Conservation (phyloP, 306 rosid genomes). For the Purshia tridentata region DNA sequence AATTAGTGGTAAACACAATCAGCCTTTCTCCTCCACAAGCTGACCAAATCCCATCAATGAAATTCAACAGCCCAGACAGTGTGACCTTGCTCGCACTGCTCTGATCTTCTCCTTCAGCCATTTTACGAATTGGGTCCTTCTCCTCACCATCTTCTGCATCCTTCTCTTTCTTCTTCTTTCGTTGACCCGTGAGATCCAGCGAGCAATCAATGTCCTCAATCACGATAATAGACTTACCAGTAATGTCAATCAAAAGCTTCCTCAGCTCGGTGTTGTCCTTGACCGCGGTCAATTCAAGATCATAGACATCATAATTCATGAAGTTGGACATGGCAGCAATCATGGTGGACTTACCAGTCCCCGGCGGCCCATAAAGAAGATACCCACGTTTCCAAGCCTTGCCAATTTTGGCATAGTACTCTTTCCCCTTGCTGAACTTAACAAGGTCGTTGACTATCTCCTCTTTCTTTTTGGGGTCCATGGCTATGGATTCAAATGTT, state of each 20-base stretch:
- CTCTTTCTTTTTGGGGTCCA: slow-evolving; percentile 48
- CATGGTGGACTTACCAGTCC: slow-evolving; percentile 68
- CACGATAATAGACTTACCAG: slow-evolving; percentile 46
- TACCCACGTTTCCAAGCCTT: slow-evolving; percentile 75
- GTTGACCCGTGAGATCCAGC: slow-evolving; percentile 60
- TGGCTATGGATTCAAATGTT: slow-evolving; percentile 42
- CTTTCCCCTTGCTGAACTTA: slow-evolving; percentile 45
- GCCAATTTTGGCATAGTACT: slow-evolving; percentile 54
- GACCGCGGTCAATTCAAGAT: slow-evolving; percentile 52
- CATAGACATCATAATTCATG: slow-evolving; percentile 65
- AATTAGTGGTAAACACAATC: slow-evolving; percentile 56
- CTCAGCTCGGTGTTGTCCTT: slow-evolving; percentile 54
- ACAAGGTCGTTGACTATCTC: slow-evolving; percentile 45
- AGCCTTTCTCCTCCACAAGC: slow-evolving; percentile 72
- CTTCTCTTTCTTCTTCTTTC: slow-evolving; percentile 40
- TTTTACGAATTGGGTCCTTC: slow-evolving; percentile 20
- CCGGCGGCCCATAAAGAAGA: slow-evolving; percentile 63
- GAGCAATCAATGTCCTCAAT: slow-evolving; percentile 78
- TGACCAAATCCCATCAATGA: slow-evolving; percentile 75
- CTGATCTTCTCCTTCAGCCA: slow-evolving; percentile 24
- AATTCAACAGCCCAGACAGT: slow-evolving; percentile 61
- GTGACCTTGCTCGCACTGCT: slow-evolving; percentile 43
- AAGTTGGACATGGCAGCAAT: slow-evolving; percentile 63
- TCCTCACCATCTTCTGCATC: slow-evolving; percentile 16
- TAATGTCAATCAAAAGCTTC: slow-evolving; percentile 41